Base-by-base conservation (phyloP, 1,284 basidiomycete genomes). In the Quambalaria eucalypti region DNA sequence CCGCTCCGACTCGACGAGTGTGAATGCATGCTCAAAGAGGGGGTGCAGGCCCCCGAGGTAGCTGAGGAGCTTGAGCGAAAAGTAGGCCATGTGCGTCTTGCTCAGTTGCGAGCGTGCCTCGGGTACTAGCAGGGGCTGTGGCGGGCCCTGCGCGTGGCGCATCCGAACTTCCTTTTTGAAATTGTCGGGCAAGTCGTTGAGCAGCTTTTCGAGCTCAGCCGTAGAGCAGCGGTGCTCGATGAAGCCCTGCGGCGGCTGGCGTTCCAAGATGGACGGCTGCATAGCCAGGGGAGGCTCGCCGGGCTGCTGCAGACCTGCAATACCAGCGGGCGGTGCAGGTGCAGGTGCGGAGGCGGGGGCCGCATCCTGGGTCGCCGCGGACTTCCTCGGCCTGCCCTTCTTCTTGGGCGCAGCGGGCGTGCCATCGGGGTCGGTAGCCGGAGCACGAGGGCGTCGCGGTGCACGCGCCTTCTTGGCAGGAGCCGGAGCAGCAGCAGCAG, bases 41-140 rank as follows among this genome's bases (percentile, higher is more conserved):
- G 42, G 42, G 25, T 46, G 42, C 25, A 46, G 12, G n/a, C 42
- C 42, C 2, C 21, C 25, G 6, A 46, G n/a, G 42, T 12, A 46
- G 25, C 25, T 21, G 21, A 46, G 42, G 12, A 46, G 6, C 14
- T 21, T 14, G 12, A 46, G 42, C 5, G 42, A 46, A 12, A 46
- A 46, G 42, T 46, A 46, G 4, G 42, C 42, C 42, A 46, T 46
- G 42, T 46, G 42, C 42, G n/a, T 21, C 42, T 21, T 46, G 2
- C 16, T 46, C 2, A 46, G 42, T 23, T 46, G 42, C 14, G 42
- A 46, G 42, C 42, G 42, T 14, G 12, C 21, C 21, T 21, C 42
- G 14, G n/a, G 42, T 12, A 46, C 42, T 4, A 46, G 42, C 16
- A 46, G 42, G 25, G 42, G 25, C n/a, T 21, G 12, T 2, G 42